These are phyloP conservation scores for Cyberlindnera veronae DNA, from an alignment of 805 yeast genomes.

Conservation along the genomic window DNA sequence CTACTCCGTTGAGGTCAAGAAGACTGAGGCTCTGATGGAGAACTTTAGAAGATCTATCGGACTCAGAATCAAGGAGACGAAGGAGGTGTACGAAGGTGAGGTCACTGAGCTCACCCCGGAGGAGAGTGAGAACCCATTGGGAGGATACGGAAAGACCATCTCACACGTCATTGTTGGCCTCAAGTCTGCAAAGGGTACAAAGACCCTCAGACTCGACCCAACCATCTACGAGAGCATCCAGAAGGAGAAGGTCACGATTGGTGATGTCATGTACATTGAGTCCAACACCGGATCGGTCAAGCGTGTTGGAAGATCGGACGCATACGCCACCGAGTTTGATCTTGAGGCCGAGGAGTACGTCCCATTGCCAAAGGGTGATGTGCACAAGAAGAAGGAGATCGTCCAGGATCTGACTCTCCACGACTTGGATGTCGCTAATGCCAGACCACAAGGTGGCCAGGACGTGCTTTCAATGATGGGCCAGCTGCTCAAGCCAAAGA, in stretches of 20 bases:
- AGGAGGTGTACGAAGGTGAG: slow-evolving; percentile 97
- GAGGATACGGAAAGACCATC: slow-evolving; percentile 97
- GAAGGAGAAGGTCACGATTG: slow-evolving; percentile 90
- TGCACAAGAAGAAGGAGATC: slow-evolving; percentile 95
- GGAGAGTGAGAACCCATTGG: slow-evolving; percentile 94
- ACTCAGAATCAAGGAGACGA: slow-evolving; percentile 90
- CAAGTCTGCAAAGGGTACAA: slow-evolving; percentile 88
- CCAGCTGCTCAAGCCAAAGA: slow-evolving; percentile 90
- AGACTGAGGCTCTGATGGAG: slow-evolving; percentile 95
- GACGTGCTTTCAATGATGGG: slow-evolving; percentile 96
- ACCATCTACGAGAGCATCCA: slow-evolving; percentile 90
- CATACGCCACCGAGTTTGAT: slow-evolving; percentile 97
- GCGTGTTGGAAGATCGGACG: slow-evolving; percentile 97
- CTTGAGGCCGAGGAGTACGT: slow-evolving; percentile 98
- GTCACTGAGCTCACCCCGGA: slow-evolving; percentile 94
- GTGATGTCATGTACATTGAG: slow-evolving; percentile 96
- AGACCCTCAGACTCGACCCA: slow-evolving; percentile 85
- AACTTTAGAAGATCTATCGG: slow-evolving; percentile 96
- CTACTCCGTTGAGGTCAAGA: slow-evolving; percentile 93
- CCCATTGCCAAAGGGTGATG: slow-evolving; percentile 98
- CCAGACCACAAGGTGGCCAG: slow-evolving; percentile 96
- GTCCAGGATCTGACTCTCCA: slow-evolving; percentile 97
- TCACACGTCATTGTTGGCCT: slow-evolving; percentile 92
- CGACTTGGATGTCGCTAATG: slow-evolving; percentile 94
- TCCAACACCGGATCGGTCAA: slow-evolving; percentile 97